phyloP scores from a whole-genome alignment of 75 land plant genomes.

The Sequoiadendron giganteum region DNA sequence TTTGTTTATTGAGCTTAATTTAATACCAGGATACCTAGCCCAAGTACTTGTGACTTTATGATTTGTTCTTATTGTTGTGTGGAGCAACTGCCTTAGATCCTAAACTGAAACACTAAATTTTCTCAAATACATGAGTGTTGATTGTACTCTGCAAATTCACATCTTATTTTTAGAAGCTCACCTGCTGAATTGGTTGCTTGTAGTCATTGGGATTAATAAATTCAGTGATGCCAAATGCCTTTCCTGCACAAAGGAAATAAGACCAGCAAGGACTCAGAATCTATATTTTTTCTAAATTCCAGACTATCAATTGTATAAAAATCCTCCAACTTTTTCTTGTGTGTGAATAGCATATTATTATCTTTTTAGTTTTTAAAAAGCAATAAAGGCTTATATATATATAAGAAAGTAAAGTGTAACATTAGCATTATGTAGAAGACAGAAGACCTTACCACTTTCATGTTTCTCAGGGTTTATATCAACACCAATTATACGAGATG shows the following conservation, averaged over 20 bases:
- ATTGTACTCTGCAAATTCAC: not conserved
- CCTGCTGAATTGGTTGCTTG: conserved; percentile 79
- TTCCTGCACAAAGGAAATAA: conserved; percentile 38
- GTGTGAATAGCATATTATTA: no score
- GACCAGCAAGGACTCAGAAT: not conserved
- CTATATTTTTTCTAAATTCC: not conserved
- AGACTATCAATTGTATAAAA: not conserved
- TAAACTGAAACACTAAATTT: not conserved
- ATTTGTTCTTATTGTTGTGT: not conserved
- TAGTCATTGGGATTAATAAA: conserved; percentile 76
- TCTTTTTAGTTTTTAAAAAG: no score
- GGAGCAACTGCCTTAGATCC: not conserved
- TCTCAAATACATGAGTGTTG: not conserved
- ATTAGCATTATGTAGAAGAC: not conserved
- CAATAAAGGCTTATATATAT: no score
- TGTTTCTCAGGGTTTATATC: conserved; percentile 70
- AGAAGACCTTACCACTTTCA: conserved; percentile 44
- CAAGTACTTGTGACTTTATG: not conserved
- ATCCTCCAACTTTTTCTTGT: no score
- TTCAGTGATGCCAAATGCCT: conserved; percentile 74
- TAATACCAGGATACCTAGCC: not conserved
- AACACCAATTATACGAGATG: conserved; percentile 82
- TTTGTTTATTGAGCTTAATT: not conserved
- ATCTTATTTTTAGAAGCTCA: conserved; percentile 6
- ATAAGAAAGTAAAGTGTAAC: no score